Conservation (phyloP, 1,284 basidiomycete species). For the Microbotryum lychnidis-dioicae region DNA sequence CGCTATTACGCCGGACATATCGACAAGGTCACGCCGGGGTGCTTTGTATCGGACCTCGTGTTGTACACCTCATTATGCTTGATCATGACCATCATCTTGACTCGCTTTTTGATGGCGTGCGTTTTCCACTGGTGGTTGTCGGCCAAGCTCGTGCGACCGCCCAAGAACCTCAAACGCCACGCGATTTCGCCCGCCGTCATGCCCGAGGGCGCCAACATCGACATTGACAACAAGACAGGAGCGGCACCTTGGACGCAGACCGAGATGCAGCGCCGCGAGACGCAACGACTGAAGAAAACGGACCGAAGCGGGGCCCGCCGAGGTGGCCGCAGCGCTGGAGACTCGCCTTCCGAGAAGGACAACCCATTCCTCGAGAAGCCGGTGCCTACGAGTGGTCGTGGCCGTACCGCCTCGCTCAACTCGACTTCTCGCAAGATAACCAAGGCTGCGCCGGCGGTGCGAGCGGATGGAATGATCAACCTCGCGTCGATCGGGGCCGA, state of each 20-base stretch:
- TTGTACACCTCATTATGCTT: slow-evolving; percentile 86
- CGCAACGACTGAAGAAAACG: slow-evolving; percentile 14
- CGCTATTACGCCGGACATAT: slow-evolving; percentile 90
- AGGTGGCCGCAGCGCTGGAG: slow-evolving; percentile 32
- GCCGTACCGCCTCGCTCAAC: not conserved
- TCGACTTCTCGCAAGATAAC: slow-evolving; percentile 40
- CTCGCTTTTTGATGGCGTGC: slow-evolving; percentile 92
- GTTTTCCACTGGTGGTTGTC: slow-evolving; percentile 95
- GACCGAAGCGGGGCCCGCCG: slow-evolving; percentile 43
- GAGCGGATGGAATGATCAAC: slow-evolving; percentile 51
- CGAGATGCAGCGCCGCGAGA: slow-evolving; percentile 26
- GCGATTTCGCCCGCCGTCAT: slow-evolving; percentile 88
- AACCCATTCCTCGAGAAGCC: slow-evolving; percentile 9
- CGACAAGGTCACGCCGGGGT: slow-evolving; percentile 92
- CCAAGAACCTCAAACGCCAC: slow-evolving; percentile 60
- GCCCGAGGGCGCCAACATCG: slow-evolving; percentile 87
- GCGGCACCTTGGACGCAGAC: slow-evolving; percentile 73
- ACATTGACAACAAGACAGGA: slow-evolving; percentile 75
- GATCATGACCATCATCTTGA: slow-evolving; percentile 80
- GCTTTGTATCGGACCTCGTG: slow-evolving; percentile 82
- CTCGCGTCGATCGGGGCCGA: slow-evolving; percentile 85
- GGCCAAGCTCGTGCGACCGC: slow-evolving; percentile 63
- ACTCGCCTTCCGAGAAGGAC: slow-evolving; percentile 6
- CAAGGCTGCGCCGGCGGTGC: slow-evolving; percentile 43
- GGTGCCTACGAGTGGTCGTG: too few species aligned